Base-by-base conservation (phyloP, 495 filamentous ascomycete genomes). In the Talaromyces ruber region DNA sequence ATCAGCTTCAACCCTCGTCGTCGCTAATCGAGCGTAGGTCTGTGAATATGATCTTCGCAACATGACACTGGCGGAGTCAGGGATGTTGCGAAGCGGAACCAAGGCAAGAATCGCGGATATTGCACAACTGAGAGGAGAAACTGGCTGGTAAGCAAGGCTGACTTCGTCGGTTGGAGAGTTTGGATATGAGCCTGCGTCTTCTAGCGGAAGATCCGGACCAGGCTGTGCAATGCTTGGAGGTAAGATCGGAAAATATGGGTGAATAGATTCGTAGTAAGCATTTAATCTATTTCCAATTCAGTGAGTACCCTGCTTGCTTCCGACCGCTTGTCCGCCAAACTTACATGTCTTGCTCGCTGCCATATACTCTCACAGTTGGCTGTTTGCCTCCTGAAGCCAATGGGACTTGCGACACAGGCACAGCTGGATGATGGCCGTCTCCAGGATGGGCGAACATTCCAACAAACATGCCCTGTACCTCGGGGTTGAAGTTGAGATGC, bases 211-310 rank as follows among this genome's bases (percentile, higher is more conserved):
- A 66, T 85, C 83, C 14, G 67, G 66, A 22, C 68, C 71, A 24
- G 72, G 72, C 6, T 73, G 70, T n/a, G 69, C 63, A 43, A 72
- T 74, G 34, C 82, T 76, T 5, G 84, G 79, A 8, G 84, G 82
- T 52, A 86, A 64, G 56, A 86, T 81, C 4, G 84, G 83, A 55
- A 86, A 83, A 67, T 82, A 85, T 18, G 71, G 67, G 68, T 86
- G 82, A 47, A 85, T 82, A 66, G 80, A 85, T 28, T 82, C 79
- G 64, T 85, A 86, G 65, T 85, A 85, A 25, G 82, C 84, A 58
- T 81, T 81, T 58, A 86, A 68, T 66, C 84, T 86, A 63, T 30
- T 6, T 7, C 39, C 51, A 11, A 54, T 18, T 12, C 8, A 9
- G 30, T 34, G 29, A 58, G 25, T 22, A 6, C 21, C 34, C 43